Conservation (phyloP, 169 alveolate genomes). For the Eimeria maxima region DNA sequence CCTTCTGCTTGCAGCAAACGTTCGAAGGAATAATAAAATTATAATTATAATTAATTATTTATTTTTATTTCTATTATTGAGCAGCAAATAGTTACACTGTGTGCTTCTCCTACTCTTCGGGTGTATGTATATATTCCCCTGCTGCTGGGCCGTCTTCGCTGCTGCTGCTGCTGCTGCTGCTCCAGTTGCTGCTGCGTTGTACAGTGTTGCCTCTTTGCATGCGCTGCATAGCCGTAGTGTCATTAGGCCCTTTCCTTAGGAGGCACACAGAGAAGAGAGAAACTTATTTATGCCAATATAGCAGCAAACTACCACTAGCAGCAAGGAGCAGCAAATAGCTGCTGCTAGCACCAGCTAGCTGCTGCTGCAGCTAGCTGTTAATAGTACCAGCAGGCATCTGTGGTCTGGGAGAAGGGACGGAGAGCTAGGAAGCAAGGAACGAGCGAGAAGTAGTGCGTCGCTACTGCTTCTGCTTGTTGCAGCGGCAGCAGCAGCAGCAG, state of each 20-base stretch:
- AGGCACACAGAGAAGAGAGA: too few relatives aligned
- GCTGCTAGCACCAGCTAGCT: background rate
- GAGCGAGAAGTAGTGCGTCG: too few relatives aligned
- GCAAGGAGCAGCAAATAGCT: background rate
- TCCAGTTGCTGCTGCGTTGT: background rate
- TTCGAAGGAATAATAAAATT: background rate
- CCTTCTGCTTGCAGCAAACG: background rate
- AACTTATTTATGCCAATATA: background rate
- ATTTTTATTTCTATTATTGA: background rate
- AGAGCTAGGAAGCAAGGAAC: too few relatives aligned
- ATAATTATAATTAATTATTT: background rate
- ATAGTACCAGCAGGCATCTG: background rate
- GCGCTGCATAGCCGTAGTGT: background rate
- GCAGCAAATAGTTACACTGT: background rate
- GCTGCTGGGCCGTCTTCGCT: background rate
- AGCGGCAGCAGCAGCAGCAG: too few relatives aligned
- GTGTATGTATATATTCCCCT: background rate
- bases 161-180: background rate
- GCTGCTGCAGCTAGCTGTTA: background rate
- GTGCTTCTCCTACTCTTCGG: background rate
- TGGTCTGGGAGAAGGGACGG: too few relatives aligned
- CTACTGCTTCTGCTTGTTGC: too few relatives aligned
- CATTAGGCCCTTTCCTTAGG: background rate
- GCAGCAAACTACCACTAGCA: constrained; percentile 1
- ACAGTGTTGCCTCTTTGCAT: too few relatives aligned